Evolutionary conservation across 202 grass and related monocot species (phyloP).

Genomic region (Cymbopogon flexuosus): DNA sequence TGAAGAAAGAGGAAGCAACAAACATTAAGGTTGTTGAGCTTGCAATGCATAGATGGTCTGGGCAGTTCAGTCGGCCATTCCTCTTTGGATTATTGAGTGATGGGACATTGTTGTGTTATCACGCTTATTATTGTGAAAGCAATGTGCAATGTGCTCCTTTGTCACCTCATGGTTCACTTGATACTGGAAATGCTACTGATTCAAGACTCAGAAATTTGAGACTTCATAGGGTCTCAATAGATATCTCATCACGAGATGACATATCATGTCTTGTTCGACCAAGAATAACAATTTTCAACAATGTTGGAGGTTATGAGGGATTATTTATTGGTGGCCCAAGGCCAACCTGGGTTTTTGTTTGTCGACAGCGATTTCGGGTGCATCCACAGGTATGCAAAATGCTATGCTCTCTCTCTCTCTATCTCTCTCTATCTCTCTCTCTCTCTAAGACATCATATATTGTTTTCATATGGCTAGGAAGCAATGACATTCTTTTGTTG

Average conservation of each 20-base stretch:
- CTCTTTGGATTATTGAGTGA: conserved; percentile 83
- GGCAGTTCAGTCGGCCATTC: conserved; percentile 72
- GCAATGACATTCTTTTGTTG: not conserved
- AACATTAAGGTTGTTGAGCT: conserved; percentile 71
- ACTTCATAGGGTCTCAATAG: conserved; percentile 64
- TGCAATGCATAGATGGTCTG: conserved; percentile 88
- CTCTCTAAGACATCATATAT: not conserved
- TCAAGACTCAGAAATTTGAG: conserved; percentile 74
- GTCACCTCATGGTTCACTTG: conserved; percentile 41
- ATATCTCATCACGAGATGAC: conserved; percentile 59
- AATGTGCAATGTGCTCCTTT: conserved; percentile 29
- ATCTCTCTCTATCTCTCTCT: too few species aligned
- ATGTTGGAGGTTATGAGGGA: conserved; percentile 86
- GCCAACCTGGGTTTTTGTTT: conserved; percentile 91
- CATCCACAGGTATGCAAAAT: conserved; percentile 70
- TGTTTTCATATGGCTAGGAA: not conserved
- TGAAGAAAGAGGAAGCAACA: conserved; percentile 58
- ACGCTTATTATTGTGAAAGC: conserved; percentile 67
- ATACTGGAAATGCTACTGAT: conserved; percentile 42
- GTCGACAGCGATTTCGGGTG: conserved; percentile 74
- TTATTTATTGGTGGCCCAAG: conserved; percentile 77
- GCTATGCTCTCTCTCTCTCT: not conserved
- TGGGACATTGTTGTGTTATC: conserved; percentile 88
- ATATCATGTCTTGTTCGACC: conserved; percentile 43
- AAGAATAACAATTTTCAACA: conserved; percentile 84